Percentiles rank a stretch among this genome's conserved stretches.
phyloP scores from a whole-genome alignment of 495 filamentous ascomycete genomes.

The Trichoderma asperelloides region DNA sequence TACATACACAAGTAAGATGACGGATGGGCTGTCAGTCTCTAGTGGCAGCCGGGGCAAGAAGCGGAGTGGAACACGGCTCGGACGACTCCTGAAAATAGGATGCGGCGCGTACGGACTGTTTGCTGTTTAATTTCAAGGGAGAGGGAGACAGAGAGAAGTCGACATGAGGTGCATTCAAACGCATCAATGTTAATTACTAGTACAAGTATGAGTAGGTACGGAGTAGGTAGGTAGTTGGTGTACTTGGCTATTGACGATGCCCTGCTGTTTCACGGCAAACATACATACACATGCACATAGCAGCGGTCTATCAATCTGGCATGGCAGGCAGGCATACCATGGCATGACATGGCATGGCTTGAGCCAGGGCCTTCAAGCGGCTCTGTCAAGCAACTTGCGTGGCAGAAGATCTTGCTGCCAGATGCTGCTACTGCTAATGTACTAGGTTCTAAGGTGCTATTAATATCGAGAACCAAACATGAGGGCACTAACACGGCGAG shows the following conservation, averaged over 20 bases:
- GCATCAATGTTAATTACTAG: not conserved
- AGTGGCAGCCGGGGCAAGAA: not conserved
- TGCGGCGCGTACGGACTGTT: not conserved
- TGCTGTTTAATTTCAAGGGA: not conserved
- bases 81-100: not conserved
- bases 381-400: not conserved
- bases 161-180: not conserved
- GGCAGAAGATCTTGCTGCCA: not conserved
- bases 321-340: not conserved
- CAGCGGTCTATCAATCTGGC: not conserved
- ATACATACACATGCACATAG: too few species aligned
- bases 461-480: too few species aligned
- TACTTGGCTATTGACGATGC: too few species aligned
- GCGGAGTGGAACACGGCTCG: not conserved
- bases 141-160: not conserved
- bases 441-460: too few species aligned
- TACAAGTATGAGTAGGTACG: too few species aligned
- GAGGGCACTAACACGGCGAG: not conserved
- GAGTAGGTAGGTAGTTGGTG: too few species aligned
- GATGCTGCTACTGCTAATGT: too few species aligned
- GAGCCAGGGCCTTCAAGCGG: not conserved
- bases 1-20: constrained; percentile 6
- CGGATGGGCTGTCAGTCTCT: not conserved
- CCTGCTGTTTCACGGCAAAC: too few species aligned
- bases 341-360: not conserved